A percentile compares a stretch with the other conserved stretches of the same genome.
Conservation (phyloP, 2,329 filamentous ascomycete genomes). For the Pezicula radicicola region DNA sequence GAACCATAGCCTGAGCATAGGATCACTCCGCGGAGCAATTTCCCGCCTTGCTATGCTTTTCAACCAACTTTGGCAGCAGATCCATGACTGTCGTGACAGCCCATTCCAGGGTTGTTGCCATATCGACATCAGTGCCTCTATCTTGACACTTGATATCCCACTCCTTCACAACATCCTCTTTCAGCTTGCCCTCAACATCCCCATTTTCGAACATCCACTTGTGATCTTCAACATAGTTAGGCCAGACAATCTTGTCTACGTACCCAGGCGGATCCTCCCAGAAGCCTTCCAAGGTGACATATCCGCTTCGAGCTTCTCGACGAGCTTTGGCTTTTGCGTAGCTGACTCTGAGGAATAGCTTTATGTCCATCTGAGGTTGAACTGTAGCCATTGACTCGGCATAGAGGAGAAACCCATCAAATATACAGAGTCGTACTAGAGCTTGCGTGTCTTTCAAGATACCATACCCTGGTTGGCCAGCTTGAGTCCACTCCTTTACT, state of each 20-base stretch:
- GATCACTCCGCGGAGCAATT: too few species aligned
- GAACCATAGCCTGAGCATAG: too few species aligned
- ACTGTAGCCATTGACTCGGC: conserved; percentile 49
- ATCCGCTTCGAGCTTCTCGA: conserved; percentile 67
- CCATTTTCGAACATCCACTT: conserved; percentile 72
- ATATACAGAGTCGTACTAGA: conserved; percentile 55
- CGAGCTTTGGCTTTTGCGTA: conserved; percentile 61
- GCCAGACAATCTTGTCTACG: conserved; percentile 93
- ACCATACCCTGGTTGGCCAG: conserved; percentile 41
- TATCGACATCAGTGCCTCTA: conserved; percentile 48
- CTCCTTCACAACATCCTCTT: conserved; percentile 40
- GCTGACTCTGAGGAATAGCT: conserved; percentile 72
- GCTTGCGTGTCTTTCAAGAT: conserved; percentile 19
- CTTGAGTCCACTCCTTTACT: conserved; percentile 44
- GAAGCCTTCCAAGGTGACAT: conserved; percentile 84
- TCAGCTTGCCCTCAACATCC: conserved; percentile 56
- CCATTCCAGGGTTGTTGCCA: conserved; percentile 65
- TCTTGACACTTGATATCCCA: conserved; percentile 48
- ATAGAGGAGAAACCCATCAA: conserved; percentile 90
- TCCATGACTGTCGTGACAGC: conserved; percentile 60
- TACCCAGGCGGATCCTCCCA: conserved; percentile 95
- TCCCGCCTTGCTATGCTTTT: too few species aligned
- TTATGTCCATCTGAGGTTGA: conserved; percentile 65
- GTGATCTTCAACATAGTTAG: conserved; percentile 83
- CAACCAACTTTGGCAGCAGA: conserved; percentile 20